Percentiles rank a stretch among this genome's conserved stretches.
Evolutionary conservation across 208 protist genomes (phyloP).

Genomic region (Naegleria gruberi): DNA sequence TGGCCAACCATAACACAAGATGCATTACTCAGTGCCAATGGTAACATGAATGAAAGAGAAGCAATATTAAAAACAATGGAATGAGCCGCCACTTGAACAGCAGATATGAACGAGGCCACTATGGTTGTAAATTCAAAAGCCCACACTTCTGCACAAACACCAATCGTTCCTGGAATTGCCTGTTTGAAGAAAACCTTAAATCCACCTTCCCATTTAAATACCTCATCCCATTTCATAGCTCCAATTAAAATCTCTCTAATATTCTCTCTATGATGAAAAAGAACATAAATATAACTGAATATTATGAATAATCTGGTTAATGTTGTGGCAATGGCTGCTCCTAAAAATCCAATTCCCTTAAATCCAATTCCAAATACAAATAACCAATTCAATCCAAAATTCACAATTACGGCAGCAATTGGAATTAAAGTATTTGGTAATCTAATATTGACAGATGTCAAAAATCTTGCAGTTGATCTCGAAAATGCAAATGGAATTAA

Average conservation of each 20-base stretch:
- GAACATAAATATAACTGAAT: not conserved
- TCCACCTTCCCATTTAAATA: not conserved
- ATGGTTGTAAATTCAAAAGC: not conserved
- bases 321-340: not conserved
- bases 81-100: not conserved
- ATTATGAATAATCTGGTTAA: not conserved
- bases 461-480: not conserved
- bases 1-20: not conserved
- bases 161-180: not conserved
- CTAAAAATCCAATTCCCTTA: not conserved
- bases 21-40: not conserved
- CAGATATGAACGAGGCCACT: not conserved
- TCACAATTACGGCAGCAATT: not conserved
- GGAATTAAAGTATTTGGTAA: not conserved
- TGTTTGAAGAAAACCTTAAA: not conserved
- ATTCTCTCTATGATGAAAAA: not conserved
- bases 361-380: constrained; percentile 5
- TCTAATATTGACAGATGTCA: not conserved
- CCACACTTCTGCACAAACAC: not conserved
- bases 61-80: not conserved
- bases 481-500: not conserved
- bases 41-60: not conserved
- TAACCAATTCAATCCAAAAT: constrained; percentile 4
- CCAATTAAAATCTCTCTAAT: not conserved
- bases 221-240: not conserved